Conservation (phyloP, 768 basidiomycete species). For the Serpula lacrymans region DNA sequence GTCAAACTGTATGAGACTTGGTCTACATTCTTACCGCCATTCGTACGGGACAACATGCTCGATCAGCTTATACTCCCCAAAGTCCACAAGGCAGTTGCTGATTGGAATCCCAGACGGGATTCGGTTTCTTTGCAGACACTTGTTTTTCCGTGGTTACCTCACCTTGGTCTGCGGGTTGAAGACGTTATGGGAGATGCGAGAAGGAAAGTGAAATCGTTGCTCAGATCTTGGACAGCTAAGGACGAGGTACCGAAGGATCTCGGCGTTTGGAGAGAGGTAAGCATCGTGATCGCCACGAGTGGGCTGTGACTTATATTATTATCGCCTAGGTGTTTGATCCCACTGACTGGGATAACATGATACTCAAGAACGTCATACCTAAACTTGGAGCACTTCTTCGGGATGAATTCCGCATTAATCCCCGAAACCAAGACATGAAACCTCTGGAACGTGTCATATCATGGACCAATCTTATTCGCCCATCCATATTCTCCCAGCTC, state of each 20-base stretch:
- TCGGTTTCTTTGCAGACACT: constrained; percentile 67
- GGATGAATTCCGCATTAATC: constrained; percentile 87
- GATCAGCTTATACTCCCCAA: constrained; percentile 96
- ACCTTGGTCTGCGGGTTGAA: constrained; percentile 80
- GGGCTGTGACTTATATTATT: constrained; percentile 6
- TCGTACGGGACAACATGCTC: constrained; percentile 91
- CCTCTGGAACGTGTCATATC: constrained; percentile 73
- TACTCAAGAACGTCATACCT: constrained; percentile 89
- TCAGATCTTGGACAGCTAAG: constrained; percentile 70
- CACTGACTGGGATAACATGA: constrained; percentile 85
- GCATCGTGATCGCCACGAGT: constrained; percentile 18
- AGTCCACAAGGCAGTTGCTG: constrained; percentile 74
- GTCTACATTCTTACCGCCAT: constrained; percentile 82
- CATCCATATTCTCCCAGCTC: constrained; percentile 76
- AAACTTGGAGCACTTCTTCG: constrained; percentile 83
- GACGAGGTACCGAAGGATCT: constrained; percentile 80
- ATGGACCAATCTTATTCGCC: constrained; percentile 74
- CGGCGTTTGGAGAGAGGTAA: constrained; percentile 75
- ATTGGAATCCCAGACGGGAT: constrained; percentile 72
- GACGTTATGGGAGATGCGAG: constrained; percentile 83
- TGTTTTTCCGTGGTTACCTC: constrained; percentile 94
- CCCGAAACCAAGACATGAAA: constrained; percentile 83
- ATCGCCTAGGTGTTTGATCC: constrained; percentile 68
- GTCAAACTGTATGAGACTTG: constrained; percentile 86
- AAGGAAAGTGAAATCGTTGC: constrained; percentile 75